Conservation (phyloP, 1,284 basidiomycete genomes). For the Cystobasidium slooffiae region DNA sequence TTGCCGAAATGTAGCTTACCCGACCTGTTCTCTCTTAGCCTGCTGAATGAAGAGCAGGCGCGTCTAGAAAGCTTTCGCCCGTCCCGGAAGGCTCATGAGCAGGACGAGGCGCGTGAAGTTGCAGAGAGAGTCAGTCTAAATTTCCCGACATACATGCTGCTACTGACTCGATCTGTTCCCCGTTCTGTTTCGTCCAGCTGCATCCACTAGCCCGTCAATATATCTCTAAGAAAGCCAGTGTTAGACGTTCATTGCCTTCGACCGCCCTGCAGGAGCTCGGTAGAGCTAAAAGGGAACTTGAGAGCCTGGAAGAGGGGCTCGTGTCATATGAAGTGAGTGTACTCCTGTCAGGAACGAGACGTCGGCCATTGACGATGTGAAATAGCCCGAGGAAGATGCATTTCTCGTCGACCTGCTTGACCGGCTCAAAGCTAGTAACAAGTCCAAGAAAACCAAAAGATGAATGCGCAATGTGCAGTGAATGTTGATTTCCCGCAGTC, state of each 20-base stretch:
- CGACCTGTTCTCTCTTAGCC: neutral
- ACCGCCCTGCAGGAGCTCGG: conserved; percentile 5
- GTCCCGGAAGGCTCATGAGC: conserved; percentile 16
- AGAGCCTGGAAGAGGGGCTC: conserved; percentile 10
- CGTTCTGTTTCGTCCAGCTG: conserved; percentile 2
- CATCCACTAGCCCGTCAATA: conserved; percentile 19
- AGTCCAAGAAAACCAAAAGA: conserved; percentile 15
- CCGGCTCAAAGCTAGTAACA: conserved; percentile 10
- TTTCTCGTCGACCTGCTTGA: conserved; percentile 21
- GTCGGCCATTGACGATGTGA: neutral
- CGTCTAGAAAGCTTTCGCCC: conserved; percentile 24
- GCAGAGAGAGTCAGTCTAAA: conserved; percentile 1
- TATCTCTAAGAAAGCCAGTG: neutral
- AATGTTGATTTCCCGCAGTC: neutral
- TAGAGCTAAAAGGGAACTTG: conserved; percentile 6
- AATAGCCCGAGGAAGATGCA: conserved; percentile 17
- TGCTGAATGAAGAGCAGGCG: conserved; percentile 5
- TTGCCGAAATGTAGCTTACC: neutral
- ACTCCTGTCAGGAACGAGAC: neutral
- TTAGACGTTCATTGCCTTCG: neutral
- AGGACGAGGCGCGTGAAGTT: conserved; percentile 18
- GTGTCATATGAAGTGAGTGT: conserved; percentile 25
- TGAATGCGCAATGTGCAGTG: neutral
- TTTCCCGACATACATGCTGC: neutral
- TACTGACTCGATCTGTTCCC: neutral